Base-by-base conservation (phyloP, 2,329 filamentous ascomycete species). In the Venturia aucupariae region DNA sequence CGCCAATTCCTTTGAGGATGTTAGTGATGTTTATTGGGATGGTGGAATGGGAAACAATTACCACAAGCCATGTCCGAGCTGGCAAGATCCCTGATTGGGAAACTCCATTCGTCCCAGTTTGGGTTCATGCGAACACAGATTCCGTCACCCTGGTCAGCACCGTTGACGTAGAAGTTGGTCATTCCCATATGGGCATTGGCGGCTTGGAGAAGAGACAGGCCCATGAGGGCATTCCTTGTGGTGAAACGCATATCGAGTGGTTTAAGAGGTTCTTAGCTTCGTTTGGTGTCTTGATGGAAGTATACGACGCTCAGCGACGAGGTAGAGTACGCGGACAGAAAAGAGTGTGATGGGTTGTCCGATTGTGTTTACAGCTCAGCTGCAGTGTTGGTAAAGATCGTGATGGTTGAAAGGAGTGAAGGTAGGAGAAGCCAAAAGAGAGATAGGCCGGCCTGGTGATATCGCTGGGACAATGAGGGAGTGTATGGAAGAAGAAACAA, bases 51-150 rank as follows among this genome's bases (percentile, higher is more conserved):
- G 1, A 13, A 3, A n/a, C 5, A 75, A 81, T 66, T 79, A 87
- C 87, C 88, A 72, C 89, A 92, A 44, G 87, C 86, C 84, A 91
- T 88, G 67, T 86, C 84, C 35, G 81, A 73, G 68, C 83, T 85
- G 17, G 75, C 72, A 19, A 90, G 72, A 66, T 83, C 78, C 4
- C 76, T 75, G 5, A 64, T 44, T 7, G 60, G 64, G 38, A 38
- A 42, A 59, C 82, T 88, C 61, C 82, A 79, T 0, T 78, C 81
- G 7, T 74, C 72, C 3, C 79, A 75, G 64, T 84, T 76, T 48
- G 75, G 78, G 63, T 83, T 83, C 82, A 88, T 88, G 51, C 89
- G 86, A 61, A 92, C 81, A 70, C 87, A 90, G 32, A 85, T 87
- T 38, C 84, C 88, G 71, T 89, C 85, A 66, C 89, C 89, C 74